Conservation (phyloP, 2,329 filamentous ascomycete species). For the Alternaria viburni region DNA sequence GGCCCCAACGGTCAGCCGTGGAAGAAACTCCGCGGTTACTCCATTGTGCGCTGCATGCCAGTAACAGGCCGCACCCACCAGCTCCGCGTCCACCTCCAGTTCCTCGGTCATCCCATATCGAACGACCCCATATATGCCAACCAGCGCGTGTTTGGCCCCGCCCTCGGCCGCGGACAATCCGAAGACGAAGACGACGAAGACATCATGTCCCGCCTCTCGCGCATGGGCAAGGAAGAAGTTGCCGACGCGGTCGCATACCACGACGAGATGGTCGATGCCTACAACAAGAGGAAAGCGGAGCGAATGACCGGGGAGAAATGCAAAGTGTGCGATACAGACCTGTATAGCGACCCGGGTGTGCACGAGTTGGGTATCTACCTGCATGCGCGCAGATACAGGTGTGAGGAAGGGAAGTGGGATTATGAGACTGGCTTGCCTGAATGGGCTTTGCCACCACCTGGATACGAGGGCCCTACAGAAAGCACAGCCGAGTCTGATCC, state of each 20-base stretch:
- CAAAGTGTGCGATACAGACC: conserved; percentile 79
- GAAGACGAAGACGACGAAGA: conserved; percentile 81
- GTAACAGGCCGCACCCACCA: conserved; percentile 95
- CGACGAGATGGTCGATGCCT: conserved; percentile 89
- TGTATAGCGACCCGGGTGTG: conserved; percentile 89
- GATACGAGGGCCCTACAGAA: conserved; percentile 72
- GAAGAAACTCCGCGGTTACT: conserved; percentile 74
- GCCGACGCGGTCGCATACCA: conserved; percentile 92
- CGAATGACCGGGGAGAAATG: conserved; percentile 88
- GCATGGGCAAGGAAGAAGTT: conserved; percentile 94
- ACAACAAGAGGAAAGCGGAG: conserved; percentile 89
- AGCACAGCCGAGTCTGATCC: conserved; percentile 61
- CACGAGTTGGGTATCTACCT: conserved; percentile 94
- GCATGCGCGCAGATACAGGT: conserved; percentile 89
- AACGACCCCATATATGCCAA: conserved; percentile 99
- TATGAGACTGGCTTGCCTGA: conserved; percentile 83
- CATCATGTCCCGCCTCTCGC: conserved; percentile 81
- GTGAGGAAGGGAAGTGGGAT: conserved; percentile 80
- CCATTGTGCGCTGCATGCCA: conserved; percentile 90
- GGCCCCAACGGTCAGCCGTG: conserved; percentile 53
- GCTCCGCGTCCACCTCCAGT: conserved; percentile 92
- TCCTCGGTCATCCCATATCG: conserved; percentile 90
- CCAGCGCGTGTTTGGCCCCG: conserved; percentile 83
- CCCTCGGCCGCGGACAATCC: conserved; percentile 73
- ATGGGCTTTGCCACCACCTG: conserved; percentile 85